Conservation (phyloP, 1,139 yeast genomes). For the Blastobotrys raffinosifermentans region DNA sequence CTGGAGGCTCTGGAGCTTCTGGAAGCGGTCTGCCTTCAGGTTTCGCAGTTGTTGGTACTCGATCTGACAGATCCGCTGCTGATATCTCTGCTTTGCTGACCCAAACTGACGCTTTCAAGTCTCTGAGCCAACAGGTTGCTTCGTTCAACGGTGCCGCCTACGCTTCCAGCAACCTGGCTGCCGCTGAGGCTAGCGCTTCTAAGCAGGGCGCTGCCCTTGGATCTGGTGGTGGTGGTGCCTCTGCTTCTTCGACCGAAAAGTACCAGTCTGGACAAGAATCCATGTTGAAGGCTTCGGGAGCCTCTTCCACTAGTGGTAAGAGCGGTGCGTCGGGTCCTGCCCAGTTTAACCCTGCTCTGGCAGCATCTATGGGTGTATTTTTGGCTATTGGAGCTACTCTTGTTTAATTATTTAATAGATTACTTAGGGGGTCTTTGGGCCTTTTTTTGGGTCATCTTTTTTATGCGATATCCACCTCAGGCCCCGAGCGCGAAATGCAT, state of each 20-base stretch:
- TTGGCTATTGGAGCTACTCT: no score
- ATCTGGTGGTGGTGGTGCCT: neutral
- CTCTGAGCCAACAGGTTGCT: neutral
- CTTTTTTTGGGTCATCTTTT: no score
- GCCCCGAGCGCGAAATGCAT: no score
- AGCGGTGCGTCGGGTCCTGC: neutral
- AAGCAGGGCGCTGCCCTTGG: neutral
- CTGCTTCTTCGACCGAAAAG: no score
- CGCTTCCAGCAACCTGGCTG: conserved; percentile 1
- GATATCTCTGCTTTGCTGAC: conserved; percentile 1
- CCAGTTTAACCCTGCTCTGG: conserved; percentile 1
- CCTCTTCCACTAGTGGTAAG: neutral
- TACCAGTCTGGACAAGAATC: neutral
- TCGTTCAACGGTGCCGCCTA: neutral
- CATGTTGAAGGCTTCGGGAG: neutral
- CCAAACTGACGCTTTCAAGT: neutral
- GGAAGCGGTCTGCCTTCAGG: neutral
- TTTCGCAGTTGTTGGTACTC: neutral
- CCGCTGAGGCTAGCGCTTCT: conserved; percentile 1
- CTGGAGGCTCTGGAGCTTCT: neutral
- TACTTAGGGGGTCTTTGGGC: no score
- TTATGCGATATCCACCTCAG: no score
- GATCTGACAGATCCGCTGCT: neutral
- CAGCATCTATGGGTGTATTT: neutral
- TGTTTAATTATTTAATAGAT: no score